Percentiles rank a stretch among this genome's conserved stretches.
phyloP scores from a whole-genome alignment of 495 filamentous ascomycete genomes.

The Margaritispora aquatica region DNA sequence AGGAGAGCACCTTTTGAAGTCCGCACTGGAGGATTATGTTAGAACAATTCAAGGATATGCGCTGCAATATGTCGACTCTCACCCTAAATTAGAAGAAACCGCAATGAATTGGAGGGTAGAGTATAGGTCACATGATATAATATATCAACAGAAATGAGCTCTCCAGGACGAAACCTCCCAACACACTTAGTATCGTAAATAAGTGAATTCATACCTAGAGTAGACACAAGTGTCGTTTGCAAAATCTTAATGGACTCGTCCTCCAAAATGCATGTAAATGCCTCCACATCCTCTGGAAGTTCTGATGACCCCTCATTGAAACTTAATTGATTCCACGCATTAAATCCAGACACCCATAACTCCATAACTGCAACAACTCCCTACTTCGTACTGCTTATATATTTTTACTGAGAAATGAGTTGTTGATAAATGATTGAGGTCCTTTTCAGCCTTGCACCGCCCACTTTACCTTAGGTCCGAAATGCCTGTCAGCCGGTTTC shows the following conservation, averaged over 20 bases:
- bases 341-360: conserved; percentile 44
- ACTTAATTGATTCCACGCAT: conserved; percentile 42
- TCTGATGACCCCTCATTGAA: conserved; percentile 19
- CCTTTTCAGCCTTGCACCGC: background rate
- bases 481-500: background rate
- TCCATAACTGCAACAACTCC: conserved; percentile 28
- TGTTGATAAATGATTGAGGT: background rate
- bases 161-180: no score
- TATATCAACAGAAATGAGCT: no score
- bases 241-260: conserved; percentile 11
- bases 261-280: conserved; percentile 10
- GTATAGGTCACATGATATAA: no score
- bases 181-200: background rate
- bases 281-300: conserved; percentile 9
- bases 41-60: background rate
- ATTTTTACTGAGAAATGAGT: background rate
- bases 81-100: background rate
- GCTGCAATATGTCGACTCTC: no score
- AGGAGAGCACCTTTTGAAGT: conserved; percentile 22
- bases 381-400: background rate
- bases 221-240: conserved; percentile 6
- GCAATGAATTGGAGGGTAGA: no score
- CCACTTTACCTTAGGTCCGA: background rate
- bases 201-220: conserved; percentile 9
- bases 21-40: conserved; percentile 17